Percentiles rank a stretch among this genome's conserved stretches.
Conservation (phyloP, 768 basidiomycete genomes). For the Boletus reticuloceps region DNA sequence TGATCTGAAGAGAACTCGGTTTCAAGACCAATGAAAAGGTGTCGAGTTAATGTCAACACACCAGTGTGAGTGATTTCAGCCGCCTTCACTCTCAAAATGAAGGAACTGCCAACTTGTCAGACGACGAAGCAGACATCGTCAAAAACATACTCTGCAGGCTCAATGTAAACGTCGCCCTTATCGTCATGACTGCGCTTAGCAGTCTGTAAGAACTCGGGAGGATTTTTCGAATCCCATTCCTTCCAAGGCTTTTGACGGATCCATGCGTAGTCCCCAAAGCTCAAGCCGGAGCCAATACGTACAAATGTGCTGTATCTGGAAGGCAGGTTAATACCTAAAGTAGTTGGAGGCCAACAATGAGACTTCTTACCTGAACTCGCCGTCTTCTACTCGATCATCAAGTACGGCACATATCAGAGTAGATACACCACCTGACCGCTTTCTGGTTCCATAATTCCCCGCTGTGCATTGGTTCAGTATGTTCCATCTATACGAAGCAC, state of each 20-base stretch:
- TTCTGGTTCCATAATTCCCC: conserved; percentile 86
- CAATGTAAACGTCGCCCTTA: conserved; percentile 87
- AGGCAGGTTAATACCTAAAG: not conserved
- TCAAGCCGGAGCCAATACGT: conserved; percentile 87
- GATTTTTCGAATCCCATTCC: conserved; percentile 66
- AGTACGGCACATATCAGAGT: conserved; percentile 86
- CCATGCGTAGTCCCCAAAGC: conserved; percentile 84
- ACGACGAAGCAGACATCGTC: not conserved
- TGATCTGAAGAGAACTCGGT: conserved; percentile 48
- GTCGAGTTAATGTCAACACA: conserved; percentile 26
- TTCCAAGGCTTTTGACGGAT: conserved; percentile 83
- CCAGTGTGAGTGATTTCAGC: conserved; percentile 84
- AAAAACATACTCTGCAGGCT: conserved; percentile 74
- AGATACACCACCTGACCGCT: conserved; percentile 85
- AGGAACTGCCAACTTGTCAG: conserved; percentile 58
- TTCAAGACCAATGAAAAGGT: not conserved
- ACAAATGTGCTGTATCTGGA: conserved; percentile 82
- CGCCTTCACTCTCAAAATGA: conserved; percentile 90
- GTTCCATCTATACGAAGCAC: not conserved
- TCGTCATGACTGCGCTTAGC: conserved; percentile 66
- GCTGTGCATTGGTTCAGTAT: conserved; percentile 39
- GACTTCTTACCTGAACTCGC: conserved; percentile 55
- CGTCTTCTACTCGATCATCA: conserved; percentile 61
- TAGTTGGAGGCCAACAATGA: not conserved
- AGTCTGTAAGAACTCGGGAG: conserved; percentile 67